A percentile compares a stretch with the other conserved stretches of the same genome.
Conservation (phyloP, 805 yeast species). For the Ogataea pilisensis region DNA sequence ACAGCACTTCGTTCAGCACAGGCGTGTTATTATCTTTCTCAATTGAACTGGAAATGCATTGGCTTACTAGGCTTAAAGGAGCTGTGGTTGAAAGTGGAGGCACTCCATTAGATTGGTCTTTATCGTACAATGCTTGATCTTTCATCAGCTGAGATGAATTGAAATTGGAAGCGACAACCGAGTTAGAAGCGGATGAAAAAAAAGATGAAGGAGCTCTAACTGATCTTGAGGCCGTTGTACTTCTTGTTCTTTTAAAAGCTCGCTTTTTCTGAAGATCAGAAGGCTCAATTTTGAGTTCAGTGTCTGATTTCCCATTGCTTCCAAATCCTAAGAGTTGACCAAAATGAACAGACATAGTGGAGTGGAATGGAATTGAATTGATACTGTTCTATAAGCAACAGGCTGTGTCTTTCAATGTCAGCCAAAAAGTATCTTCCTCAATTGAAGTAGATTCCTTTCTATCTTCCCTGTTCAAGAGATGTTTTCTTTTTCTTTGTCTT, state of each 20-base stretch:
- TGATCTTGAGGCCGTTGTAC: constrained; percentile 3
- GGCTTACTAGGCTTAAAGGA: constrained; percentile 57
- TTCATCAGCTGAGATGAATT: constrained; percentile 16
- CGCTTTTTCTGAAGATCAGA: constrained; percentile 26
- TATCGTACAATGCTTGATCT: constrained; percentile 14
- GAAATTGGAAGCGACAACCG: constrained; percentile 4
- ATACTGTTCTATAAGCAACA: too few species aligned
- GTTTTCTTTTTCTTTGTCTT: constrained; percentile 1
- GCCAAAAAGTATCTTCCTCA: too few species aligned
- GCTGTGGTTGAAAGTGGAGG: constrained; percentile 49
- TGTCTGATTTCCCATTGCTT: constrained; percentile 6
- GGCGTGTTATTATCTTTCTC: constrained; percentile 56
- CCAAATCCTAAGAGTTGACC: constrained; percentile 27
- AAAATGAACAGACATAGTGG: constrained; percentile 26
- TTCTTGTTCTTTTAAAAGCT: constrained; percentile 20
- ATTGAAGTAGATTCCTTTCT: too few species aligned
- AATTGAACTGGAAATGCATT: constrained; percentile 56
- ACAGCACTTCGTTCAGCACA: constrained; percentile 50
- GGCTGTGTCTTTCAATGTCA: too few species aligned
- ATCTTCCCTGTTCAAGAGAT: too few species aligned
- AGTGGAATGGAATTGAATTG: too few species aligned
- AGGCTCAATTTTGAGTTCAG: constrained; percentile 18
- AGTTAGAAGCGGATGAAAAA: constrained; percentile 1
- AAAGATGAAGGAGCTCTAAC: constrained; percentile 11
- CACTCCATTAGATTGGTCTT: constrained; percentile 37